Conservation (phyloP, 805 yeast genomes). For the Starmerella asiatica region DNA sequence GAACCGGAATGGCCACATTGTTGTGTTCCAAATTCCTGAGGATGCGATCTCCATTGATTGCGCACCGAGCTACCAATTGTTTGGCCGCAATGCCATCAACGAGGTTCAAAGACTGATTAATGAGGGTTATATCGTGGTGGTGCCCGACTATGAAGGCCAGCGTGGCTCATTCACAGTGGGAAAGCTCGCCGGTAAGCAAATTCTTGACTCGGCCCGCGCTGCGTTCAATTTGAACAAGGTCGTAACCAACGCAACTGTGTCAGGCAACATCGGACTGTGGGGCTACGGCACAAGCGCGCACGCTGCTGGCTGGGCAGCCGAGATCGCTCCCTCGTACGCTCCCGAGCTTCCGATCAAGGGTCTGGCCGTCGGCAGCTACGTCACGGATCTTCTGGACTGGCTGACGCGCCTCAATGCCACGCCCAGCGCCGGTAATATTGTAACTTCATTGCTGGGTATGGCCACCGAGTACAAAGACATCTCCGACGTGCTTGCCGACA, state of each 20-base stretch:
- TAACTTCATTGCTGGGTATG: constrained; percentile 23
- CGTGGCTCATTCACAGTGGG: constrained; percentile 20
- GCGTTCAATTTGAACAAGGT: constrained; percentile 8
- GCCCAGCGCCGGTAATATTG: constrained; percentile 20
- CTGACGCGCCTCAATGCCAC: constrained; percentile 15
- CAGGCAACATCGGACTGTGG: constrained; percentile 17
- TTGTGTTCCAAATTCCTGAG: constrained; percentile 20
- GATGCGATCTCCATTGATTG: constrained; percentile 19
- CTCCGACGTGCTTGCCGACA: constrained; percentile 9
- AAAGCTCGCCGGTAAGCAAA: constrained; percentile 20
- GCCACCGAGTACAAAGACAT: constrained; percentile 22
- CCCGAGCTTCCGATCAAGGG: constrained; percentile 20
- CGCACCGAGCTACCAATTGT: constrained; percentile 19
- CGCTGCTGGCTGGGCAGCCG: constrained; percentile 23
- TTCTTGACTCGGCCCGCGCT: constrained; percentile 25
- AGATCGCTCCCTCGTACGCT: constrained; percentile 18
- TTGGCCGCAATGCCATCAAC: constrained; percentile 9
- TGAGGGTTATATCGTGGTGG: constrained; percentile 17
- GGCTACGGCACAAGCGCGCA: constrained; percentile 24
- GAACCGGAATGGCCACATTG: constrained; percentile 8
- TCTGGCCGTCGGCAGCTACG: constrained; percentile 20
- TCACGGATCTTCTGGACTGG: constrained; percentile 18
- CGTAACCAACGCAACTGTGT: background rate
- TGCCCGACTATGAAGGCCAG: constrained; percentile 23
- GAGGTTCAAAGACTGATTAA: constrained; percentile 14